Base-by-base conservation (phyloP, 139 green algal genomes). In the Asterochloris sp. region DNA sequence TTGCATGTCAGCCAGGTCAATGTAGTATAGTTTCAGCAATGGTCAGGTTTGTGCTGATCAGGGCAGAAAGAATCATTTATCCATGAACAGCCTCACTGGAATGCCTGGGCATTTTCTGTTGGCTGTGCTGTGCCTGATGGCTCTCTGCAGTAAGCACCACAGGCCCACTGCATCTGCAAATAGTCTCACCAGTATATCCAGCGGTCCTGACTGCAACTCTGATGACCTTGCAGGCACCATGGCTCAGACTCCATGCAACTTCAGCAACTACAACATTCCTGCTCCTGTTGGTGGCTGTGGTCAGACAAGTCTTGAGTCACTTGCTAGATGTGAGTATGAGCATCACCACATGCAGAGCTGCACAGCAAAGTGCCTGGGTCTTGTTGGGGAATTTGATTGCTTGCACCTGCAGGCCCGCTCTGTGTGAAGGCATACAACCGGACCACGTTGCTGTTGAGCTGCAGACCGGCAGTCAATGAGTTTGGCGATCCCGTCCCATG, bases 211-310 rank as follows among this genome's bases (percentile, higher is more conserved):
- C 0, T 11, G 13, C 12, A 62, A 16, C 23, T 24, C 8, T 69
- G 23, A 69, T 69, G 16, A 68, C 54, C 21, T 28, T 69, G 60
- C 60, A 80, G 76, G 0, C 60, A 61, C 11, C 60, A 38, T 17
- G 21, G 60, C 54, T 71, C 60, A 67, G 76, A 54, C 60, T 26
- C 8, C 54, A 15, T 67, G 60, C 54, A 54, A 47, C 54, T 80
- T 80, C 54, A 69, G n/a, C 17, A 16, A 69, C 76, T 69, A 69
- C 60, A 28, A 38, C 54, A 80, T 80, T 28, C 76, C 76, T 71
- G 29, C 68, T 69, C 54, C 76, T 0, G 61, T 78, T 62, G 73
- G 29, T 63, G 73, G 73, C 26, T 78, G 73, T 62, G 73, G 73
- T 9, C 73, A 78, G 26, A 64, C 62, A 0, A 29, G 73, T 0